phyloP scores from a whole-genome alignment of 2,329 filamentous ascomycete species.

The Simplicillium sp. region DNA sequence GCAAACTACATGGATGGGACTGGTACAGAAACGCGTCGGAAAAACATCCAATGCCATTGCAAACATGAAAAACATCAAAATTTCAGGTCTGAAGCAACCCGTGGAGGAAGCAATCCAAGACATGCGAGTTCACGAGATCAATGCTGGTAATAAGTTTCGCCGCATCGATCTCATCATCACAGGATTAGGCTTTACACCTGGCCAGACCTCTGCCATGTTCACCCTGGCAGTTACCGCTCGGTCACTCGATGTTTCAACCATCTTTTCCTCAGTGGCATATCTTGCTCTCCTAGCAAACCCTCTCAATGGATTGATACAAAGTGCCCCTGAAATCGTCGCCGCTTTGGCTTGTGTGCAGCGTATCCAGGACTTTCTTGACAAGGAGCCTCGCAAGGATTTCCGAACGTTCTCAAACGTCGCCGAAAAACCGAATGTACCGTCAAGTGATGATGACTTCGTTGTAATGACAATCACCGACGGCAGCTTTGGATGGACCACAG shows the following conservation, averaged over 20 bases:
- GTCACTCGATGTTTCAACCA: slow-evolving; percentile 13
- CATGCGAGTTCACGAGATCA: slow-evolving; percentile 14
- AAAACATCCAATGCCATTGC: slow-evolving; percentile 13
- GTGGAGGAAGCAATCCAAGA: slow-evolving; percentile 14
- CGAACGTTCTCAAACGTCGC: neutral
- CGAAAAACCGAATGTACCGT: neutral
- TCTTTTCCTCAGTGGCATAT: slow-evolving; percentile 20
- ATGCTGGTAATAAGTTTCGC: slow-evolving; percentile 12
- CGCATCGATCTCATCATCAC: slow-evolving; percentile 15
- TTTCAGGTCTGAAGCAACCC: slow-evolving; percentile 19
- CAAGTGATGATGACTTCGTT: slow-evolving; percentile 1
- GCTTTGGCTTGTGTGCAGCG: slow-evolving; percentile 15
- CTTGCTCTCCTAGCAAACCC: slow-evolving; percentile 17
- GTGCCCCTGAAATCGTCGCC: slow-evolving; percentile 11
- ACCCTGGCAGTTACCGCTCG: slow-evolving; percentile 17
- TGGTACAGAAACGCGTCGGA: slow-evolving; percentile 17
- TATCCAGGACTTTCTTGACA: slow-evolving; percentile 18
- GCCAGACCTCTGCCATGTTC: slow-evolving; percentile 21
- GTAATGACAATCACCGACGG: slow-evolving; percentile 6
- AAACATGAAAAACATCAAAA: slow-evolving; percentile 16
- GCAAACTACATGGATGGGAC: slow-evolving; percentile 19
- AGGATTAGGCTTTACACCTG: slow-evolving; percentile 18
- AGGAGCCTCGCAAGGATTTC: slow-evolving; percentile 14
- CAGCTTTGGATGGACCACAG: slow-evolving; percentile 22
- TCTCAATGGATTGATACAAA: slow-evolving; percentile 14